Percentiles rank a stretch among this genome's conserved stretches.
phyloP scores from a whole-genome alignment of 805 yeast species.

The Tetrapisispora phaffii region DNA sequence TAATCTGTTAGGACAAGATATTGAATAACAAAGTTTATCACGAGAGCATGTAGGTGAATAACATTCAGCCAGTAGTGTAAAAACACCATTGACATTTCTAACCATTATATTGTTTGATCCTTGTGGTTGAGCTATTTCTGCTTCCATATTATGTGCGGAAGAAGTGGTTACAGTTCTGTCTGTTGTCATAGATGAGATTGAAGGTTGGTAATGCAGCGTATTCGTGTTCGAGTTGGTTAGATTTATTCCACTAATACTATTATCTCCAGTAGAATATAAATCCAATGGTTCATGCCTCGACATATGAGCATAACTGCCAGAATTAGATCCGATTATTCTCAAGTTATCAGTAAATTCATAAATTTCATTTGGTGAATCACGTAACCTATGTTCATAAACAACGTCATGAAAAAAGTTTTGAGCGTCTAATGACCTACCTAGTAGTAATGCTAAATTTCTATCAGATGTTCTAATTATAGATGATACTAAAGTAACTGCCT shows the following conservation, averaged over 20 bases:
- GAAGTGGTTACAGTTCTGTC: not conserved
- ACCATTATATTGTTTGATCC: not conserved
- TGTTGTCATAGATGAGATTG: slow-evolving; percentile 9
- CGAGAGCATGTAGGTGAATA: slow-evolving; percentile 94
- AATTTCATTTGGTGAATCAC: slow-evolving; percentile 81
- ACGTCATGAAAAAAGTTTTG: slow-evolving; percentile 93
- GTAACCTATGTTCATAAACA: slow-evolving; percentile 81
- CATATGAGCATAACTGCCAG: slow-evolving; percentile 15
- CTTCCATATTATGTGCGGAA: not conserved
- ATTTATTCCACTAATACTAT: not conserved
- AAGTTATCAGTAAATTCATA: slow-evolving; percentile 60
- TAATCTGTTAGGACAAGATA: slow-evolving; percentile 89
- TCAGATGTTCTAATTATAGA: slow-evolving; percentile 82
- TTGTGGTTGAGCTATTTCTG: not conserved
- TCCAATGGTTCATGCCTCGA: slow-evolving; percentile 22
- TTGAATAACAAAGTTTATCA: slow-evolving; percentile 80
- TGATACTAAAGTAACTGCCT: slow-evolving; percentile 87
- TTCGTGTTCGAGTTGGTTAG: not conserved
- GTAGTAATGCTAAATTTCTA: slow-evolving; percentile 74
- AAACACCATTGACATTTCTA: slow-evolving; percentile 64
- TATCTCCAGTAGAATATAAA: slow-evolving; percentile 14
- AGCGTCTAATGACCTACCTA: slow-evolving; percentile 89
- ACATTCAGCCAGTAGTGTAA: slow-evolving; percentile 85
- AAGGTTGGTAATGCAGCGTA: slow-evolving; percentile 7
- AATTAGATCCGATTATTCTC: slow-evolving; percentile 20